These are phyloP conservation scores for Schoenoplectus tabernaemontani DNA, from an alignment of 202 grass and related monocot species.

Conservation along the genomic window DNA sequence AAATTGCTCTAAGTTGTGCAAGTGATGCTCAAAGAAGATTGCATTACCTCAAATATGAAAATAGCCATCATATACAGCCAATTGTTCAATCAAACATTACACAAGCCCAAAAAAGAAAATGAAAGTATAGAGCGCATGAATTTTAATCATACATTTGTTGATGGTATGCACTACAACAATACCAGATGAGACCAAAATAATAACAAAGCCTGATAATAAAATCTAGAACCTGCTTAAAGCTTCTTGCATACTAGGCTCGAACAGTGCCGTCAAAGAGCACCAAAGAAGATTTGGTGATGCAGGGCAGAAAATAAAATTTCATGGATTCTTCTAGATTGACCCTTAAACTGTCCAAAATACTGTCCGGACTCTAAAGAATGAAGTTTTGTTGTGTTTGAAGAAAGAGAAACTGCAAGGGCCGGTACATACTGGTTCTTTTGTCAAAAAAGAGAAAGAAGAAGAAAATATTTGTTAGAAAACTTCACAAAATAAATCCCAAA, in stretches of 20 bases:
- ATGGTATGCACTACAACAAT: not conserved
- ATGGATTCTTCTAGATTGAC: slow-evolving; percentile 57
- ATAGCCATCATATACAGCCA: no score
- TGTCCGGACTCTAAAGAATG: slow-evolving; percentile 74
- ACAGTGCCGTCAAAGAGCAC: slow-evolving; percentile 84
- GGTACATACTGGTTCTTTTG: slow-evolving; percentile 80
- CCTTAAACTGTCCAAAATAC: slow-evolving; percentile 68
- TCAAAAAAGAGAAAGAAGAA: not conserved
- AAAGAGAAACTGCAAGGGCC: slow-evolving; percentile 72
- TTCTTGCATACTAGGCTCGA: slow-evolving; percentile 86
- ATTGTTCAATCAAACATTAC: no score
- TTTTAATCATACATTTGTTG: not conserved
- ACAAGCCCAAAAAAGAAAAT: no score
- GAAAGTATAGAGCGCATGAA: no score
- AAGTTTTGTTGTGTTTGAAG: slow-evolving; percentile 61
- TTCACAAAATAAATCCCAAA: not conserved
- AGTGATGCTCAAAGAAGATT: not conserved
- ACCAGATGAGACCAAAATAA: not conserved
- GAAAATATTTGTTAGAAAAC: not conserved
- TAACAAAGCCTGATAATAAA: not conserved
- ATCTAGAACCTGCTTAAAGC: slow-evolving; percentile 46
- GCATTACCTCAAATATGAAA: not conserved
- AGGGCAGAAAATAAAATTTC: slow-evolving; percentile 81
- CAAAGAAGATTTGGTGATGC: slow-evolving; percentile 56
- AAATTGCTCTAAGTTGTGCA: not conserved